Percentiles rank a stretch among this genome's conserved stretches.
These are phyloP conservation scores for Russula sp. DNA, from an alignment of 768 basidiomycete genomes.

Conservation along the genomic window DNA sequence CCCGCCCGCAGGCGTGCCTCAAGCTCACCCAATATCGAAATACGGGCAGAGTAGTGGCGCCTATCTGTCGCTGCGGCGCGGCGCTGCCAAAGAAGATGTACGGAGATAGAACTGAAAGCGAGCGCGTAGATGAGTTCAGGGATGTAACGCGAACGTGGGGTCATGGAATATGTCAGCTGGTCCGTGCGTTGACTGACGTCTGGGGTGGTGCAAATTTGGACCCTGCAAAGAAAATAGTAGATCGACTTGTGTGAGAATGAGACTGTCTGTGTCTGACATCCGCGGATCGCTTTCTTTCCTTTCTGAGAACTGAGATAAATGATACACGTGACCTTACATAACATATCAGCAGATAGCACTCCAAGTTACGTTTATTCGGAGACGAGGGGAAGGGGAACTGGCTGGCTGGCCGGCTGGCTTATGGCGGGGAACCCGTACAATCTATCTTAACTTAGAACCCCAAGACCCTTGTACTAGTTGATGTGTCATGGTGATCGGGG, in stretches of 20 bases:
- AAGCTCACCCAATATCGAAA: conserved; percentile 58
- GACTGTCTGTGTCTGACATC: background rate
- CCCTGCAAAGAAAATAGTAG: too few species aligned
- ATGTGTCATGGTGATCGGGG: conserved; percentile 4
- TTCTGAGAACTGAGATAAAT: background rate
- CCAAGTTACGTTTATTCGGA: background rate
- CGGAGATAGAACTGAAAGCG: conserved; percentile 59
- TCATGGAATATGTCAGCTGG: conserved; percentile 4
- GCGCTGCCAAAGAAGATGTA: conserved; percentile 56
- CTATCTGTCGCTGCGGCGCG: conserved; percentile 47
- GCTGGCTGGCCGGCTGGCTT: background rate
- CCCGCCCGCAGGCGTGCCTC: conserved; percentile 46
- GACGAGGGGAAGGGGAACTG: too few species aligned
- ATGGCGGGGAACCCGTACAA: background rate
- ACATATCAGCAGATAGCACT: background rate
- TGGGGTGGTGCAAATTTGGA: too few species aligned
- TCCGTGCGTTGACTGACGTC: background rate
- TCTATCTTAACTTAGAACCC: background rate
- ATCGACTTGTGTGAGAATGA: too few species aligned
- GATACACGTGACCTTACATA: conserved; percentile 3
- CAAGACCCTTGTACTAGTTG: background rate
- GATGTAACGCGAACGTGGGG: conserved; percentile 38
- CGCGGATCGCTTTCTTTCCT: background rate
- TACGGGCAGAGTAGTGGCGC: conserved; percentile 48
- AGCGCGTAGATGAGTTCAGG: conserved; percentile 62